A percentile compares a stretch with the other conserved stretches of the same genome.
phyloP scores from a whole-genome alignment of 495 filamentous ascomycete species.

The Penicillium soppii region DNA sequence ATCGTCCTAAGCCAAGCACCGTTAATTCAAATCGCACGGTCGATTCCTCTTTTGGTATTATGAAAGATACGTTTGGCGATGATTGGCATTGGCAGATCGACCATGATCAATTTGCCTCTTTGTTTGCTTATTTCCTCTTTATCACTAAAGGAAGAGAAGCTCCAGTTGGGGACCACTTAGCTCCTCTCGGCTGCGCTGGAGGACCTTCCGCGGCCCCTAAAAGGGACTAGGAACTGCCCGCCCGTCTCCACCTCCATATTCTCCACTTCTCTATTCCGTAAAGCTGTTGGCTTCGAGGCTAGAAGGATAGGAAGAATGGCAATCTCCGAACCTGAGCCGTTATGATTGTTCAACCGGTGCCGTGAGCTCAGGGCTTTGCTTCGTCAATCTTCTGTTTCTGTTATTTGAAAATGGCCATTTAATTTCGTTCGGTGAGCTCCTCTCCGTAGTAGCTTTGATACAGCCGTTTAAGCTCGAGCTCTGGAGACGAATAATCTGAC shows the following conservation, averaged over 20 bases:
- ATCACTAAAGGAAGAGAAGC: not conserved
- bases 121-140: not conserved
- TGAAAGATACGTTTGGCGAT: not conserved
- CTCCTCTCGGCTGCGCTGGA: conserved; percentile 12
- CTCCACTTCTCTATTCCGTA: conserved; percentile 15
- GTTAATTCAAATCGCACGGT: conserved; percentile 12
- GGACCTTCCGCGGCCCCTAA: conserved; percentile 21
- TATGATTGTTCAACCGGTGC: not conserved
- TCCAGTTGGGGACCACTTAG: conserved; percentile 5
- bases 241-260: conserved; percentile 22
- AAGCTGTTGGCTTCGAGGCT: conserved; percentile 8
- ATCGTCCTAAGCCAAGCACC: not conserved
- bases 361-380: too few species aligned
- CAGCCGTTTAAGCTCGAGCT: not conserved
- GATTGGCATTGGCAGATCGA: not conserved
- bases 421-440: not conserved
- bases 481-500: not conserved
- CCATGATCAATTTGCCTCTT: conserved; percentile 2
- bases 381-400: too few species aligned
- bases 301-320: not conserved
- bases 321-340: conserved; percentile 2
- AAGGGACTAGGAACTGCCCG: conserved; percentile 24
- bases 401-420: not conserved
- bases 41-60: not conserved
- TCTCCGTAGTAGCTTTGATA: not conserved